Evolutionary conservation across 192 early-diverging fungal genomes (phyloP), one percentile per base, ranked within the genome.

Genomic region (Coemansia interrupta): DNA sequence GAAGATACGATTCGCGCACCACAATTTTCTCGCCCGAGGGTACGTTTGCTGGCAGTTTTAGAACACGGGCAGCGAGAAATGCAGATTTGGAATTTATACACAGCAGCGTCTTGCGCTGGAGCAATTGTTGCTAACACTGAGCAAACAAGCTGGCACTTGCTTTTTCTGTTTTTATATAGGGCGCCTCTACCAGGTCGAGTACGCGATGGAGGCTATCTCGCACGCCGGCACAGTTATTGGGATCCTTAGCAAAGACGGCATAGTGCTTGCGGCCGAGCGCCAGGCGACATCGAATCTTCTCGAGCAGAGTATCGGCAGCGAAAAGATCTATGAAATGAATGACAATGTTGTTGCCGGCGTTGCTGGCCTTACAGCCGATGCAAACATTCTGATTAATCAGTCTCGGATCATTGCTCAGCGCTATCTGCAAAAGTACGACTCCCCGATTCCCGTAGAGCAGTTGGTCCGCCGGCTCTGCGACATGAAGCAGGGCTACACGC

Each of bases 1-100:
- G 96, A 73, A 84, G 96, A 81, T 98, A 98, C 84, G 96, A 98
- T 81, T 88, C 93, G 26, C 88, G 94, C 70, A 98, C 96, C 47
- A 98, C 96, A 36, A 97, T 98, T 73, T 98, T 98, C 80, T 98
- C 96, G 65, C 96, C 96, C 55, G 96, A 97, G 83, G 96, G 95
- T 95, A 85, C 47, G 46, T 46, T 44, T 58, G 32, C 10, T 36
- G 32, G 6, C 32, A 36, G 1, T 10, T 36, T 36, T 36, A 36
- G 8, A 36, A 36, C 32, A 36, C 32, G 9, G 32, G 9, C 32
- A 3, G 32, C 32, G 32, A 10, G 32, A 36, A 36, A 36, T 36
- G 32, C 10, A 11, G 32, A 36, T 36, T 36, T 36, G 32, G 32
- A 24, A 39, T 20, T 20, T 23, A 7, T 44, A 17, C 12, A 1